Evolutionary conservation across 129 eudicot species (phyloP), one percentile per base, ranked within the genome.

Genomic region (Flaveria sonorensis): DNA sequence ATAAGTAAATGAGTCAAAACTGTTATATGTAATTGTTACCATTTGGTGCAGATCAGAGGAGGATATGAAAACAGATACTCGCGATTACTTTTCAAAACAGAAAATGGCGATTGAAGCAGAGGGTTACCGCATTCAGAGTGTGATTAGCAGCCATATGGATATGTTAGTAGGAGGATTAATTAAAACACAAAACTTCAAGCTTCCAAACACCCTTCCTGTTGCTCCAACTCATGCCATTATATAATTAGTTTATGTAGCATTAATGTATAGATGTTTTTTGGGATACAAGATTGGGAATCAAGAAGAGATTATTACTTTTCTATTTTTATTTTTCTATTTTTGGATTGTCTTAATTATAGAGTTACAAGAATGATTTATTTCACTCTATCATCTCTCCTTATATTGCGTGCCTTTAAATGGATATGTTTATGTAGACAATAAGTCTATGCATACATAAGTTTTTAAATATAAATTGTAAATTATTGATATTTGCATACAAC

Each of bases 81-180:
- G 60, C 13, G 80, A 80, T 71, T 87, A 82, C 74, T 40, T 89
- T 73, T 82, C 81, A 13, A 78, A 64, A 73, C 73, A 14, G 61
- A 86, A 80, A 57, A 75, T 1, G 77, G 72, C 18, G 32, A 64
- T 89, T 68, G 68, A 85, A 78, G 61, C 26, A 26, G 81, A 78
- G n/a, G 86, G 88, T 16, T 82, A 75, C 13, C 83, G 70, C 12
- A 75, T 86, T 3, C 62, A 19, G 39, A 87, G 80, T 53, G 87
- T 85, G 67, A 85, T 89, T 63, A 87, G 91, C 80, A 86, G 95
- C 83, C 86, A 76, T 24, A 84, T 84, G 89, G 95, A 89, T 68
- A 86, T 83, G 51, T 63, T 89, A 62, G 74, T 70, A 36, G 85
- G 81, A 7, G 24, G 79, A 39, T 63, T 28, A 52, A 30, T 47